Percentiles rank a stretch among this genome's conserved stretches.
phyloP scores from a whole-genome alignment of 139 green algal species.

The Chlamydomonas sp. region DNA sequence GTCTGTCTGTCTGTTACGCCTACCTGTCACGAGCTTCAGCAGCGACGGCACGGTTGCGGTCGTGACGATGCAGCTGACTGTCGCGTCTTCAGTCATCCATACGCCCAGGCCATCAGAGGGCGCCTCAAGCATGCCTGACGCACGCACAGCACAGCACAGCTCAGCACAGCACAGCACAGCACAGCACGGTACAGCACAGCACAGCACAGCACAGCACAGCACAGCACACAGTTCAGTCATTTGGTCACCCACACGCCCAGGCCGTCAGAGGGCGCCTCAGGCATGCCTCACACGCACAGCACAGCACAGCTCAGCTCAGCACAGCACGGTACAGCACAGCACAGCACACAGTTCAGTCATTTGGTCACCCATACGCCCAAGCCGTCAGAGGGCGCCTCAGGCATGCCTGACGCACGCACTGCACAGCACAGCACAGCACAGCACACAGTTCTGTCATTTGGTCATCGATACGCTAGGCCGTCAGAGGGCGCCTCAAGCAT shows the following conservation, averaged over 20 bases:
- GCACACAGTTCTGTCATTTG: neutral
- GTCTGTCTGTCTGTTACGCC: too few relatives aligned
- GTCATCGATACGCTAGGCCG: neutral
- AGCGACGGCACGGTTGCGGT: too few relatives aligned
- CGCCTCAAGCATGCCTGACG: neutral
- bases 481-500: neutral
- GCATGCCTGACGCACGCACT: neutral
- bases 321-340: neutral
- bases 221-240: neutral
- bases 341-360: neutral
- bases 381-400: neutral
- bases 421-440: neutral
- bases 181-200: slow-evolving; percentile 18
- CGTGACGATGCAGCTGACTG: too few relatives aligned
- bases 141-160: slow-evolving; percentile 12
- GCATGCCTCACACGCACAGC: neutral
- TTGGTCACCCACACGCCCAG: neutral
- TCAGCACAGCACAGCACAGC: slow-evolving; percentile 7
- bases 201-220: slow-evolving; percentile 16
- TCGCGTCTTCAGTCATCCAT: too few relatives aligned
- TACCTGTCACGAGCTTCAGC: too few relatives aligned
- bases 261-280: neutral
- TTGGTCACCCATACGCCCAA: neutral
- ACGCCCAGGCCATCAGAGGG: neutral
- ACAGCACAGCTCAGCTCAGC: neutral